phyloP scores from a whole-genome alignment of 2,329 filamentous ascomycete species.

The Penicillium sclerotigenum region DNA sequence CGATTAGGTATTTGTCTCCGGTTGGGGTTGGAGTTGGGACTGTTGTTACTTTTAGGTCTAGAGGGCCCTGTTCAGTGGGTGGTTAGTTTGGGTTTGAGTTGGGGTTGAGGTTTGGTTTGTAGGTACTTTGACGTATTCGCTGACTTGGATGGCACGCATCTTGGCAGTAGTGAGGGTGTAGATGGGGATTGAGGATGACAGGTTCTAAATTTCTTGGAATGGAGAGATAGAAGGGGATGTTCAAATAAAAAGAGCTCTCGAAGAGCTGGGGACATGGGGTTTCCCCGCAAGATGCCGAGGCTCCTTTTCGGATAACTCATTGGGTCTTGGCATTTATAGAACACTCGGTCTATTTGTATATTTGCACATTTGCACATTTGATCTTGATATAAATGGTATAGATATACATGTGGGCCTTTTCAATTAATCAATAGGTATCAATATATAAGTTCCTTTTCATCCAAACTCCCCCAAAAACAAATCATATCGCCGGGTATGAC shows the following conservation, averaged over 20 bases:
- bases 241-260: background rate
- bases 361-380: background rate
- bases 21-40: conserved; percentile 72
- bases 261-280: background rate
- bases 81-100: conserved; percentile 3
- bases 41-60: conserved; percentile 71
- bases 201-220: background rate
- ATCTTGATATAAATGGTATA: background rate
- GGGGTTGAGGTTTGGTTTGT: background rate
- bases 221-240: background rate
- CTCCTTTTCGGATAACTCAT: conserved; percentile 16
- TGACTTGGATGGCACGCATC: conserved; percentile 74
- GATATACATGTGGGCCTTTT: no score
- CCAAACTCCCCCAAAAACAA: conserved; percentile 5
- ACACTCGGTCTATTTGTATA: background rate
- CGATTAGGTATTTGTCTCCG: conserved; percentile 76
- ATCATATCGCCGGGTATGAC: conserved; percentile 19
- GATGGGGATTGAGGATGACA: background rate
- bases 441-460: conserved; percentile 9
- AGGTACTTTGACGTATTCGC: conserved; percentile 68
- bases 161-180: conserved; percentile 28
- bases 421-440: conserved; percentile 13
- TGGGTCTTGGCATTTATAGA: conserved; percentile 1
- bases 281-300: conserved; percentile 26
- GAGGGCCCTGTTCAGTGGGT: conserved; percentile 59